Percentiles rank a stretch among this genome's conserved stretches.
phyloP scores from a whole-genome alignment of 169 alveolate species.

The Plasmodium fragile region DNA sequence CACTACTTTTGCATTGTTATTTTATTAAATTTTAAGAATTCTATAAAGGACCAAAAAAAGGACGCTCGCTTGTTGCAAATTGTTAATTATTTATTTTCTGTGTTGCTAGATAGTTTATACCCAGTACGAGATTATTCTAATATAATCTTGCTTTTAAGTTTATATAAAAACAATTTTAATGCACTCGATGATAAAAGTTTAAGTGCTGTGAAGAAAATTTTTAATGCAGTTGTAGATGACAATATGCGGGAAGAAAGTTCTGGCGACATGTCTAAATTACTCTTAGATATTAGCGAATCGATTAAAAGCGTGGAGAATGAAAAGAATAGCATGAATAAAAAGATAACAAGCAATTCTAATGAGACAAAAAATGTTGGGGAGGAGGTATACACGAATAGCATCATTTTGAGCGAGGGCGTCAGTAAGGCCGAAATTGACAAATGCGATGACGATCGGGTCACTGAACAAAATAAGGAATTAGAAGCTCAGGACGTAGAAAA shows the following conservation, averaged over 20 bases:
- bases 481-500: not conserved
- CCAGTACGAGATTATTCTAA: conserved; percentile 58
- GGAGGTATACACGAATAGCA: not conserved
- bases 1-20: conserved; percentile 53
- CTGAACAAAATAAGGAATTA: not conserved
- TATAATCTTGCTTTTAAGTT: conserved; percentile 37
- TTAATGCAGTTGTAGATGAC: conserved; percentile 49
- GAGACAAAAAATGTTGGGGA: conserved; percentile 1
- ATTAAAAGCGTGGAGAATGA: conserved; percentile 64
- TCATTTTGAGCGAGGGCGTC: conserved; percentile 8
- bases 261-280: conserved; percentile 19
- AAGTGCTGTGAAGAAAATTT: conserved; percentile 37
- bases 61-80: conserved; percentile 3
- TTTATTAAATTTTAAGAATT: conserved; percentile 52
- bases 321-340: conserved; percentile 14
- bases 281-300: conserved; percentile 51
- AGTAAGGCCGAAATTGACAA: conserved; percentile 18
- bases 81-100: conserved; percentile 49
- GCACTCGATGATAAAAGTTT: conserved; percentile 27
- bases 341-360: not conserved
- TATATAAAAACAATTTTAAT: conserved; percentile 42
- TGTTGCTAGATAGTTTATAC: conserved; percentile 57
- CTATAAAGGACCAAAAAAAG: conserved; percentile 22
- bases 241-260: conserved; percentile 4
- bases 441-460: not conserved